These are phyloP conservation scores for Linnemannia exigua DNA, from an alignment of 192 early-diverging fungal species.

Conservation along the genomic window DNA sequence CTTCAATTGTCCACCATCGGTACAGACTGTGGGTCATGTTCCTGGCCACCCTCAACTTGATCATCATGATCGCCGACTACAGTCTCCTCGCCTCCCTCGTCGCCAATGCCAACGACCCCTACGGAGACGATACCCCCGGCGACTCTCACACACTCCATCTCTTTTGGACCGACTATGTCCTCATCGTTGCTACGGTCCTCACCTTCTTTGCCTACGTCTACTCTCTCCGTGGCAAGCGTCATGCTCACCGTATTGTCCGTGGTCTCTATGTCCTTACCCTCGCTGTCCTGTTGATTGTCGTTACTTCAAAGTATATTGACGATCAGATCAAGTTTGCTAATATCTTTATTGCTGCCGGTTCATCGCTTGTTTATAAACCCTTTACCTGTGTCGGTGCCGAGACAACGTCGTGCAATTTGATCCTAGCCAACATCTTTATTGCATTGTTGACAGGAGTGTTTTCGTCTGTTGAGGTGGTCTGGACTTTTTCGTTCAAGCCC, in stretches of 20 bases:
- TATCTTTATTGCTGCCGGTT: not conserved
- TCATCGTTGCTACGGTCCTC: not conserved
- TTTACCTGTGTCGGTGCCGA: not conserved
- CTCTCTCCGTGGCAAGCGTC: not conserved
- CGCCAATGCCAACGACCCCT: not conserved
- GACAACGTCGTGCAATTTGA: not conserved
- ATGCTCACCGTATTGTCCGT: not conserved
- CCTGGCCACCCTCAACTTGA: not conserved
- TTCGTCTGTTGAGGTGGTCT: not conserved
- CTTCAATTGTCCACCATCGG: not conserved
- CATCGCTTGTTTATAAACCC: not conserved
- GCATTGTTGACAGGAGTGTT: not conserved
- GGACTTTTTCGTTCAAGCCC: not conserved
- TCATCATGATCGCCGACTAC: not conserved
- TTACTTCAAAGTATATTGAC: not conserved
- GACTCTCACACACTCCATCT: not conserved
- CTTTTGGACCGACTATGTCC: slow-evolving; percentile 2
- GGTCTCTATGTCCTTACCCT: not conserved
- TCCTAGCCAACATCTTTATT: not conserved
- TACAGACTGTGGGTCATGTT: slow-evolving; percentile 3
- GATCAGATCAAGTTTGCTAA: not conserved
- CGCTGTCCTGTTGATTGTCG: not conserved
- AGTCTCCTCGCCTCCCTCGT: not conserved
- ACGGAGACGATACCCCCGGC: not conserved
- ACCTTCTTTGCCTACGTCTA: not conserved